Evolutionary conservation across 1,284 basidiomycete genomes (phyloP).

Genomic region (Austroboletus novae-zelandiae): DNA sequence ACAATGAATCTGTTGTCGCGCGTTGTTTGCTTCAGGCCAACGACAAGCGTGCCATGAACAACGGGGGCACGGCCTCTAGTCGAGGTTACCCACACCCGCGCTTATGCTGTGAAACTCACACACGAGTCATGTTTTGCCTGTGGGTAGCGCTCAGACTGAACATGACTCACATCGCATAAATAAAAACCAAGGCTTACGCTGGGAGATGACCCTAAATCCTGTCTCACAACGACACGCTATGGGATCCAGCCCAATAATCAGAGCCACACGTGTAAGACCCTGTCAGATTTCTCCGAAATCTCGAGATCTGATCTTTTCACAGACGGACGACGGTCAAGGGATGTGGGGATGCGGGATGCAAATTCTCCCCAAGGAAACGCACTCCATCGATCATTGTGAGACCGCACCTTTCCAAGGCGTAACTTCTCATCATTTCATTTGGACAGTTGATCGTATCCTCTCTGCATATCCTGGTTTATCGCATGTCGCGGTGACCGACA

Average conservation of each 20-base stretch:
- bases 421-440: neutral
- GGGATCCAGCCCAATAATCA: slow-evolving; percentile 13
- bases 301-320: neutral
- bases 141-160: neutral
- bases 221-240: slow-evolving; percentile 34
- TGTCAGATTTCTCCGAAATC: neutral
- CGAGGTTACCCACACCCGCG: no score
- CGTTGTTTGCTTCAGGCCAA: no score
- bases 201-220: neutral
- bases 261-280: neutral
- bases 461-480: slow-evolving; percentile 8
- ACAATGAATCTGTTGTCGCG: no score
- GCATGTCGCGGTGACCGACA: slow-evolving; percentile 4
- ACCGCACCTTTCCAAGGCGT: neutral
- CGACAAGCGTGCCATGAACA: no score
- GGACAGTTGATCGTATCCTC: slow-evolving; percentile 1
- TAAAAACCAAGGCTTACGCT: neutral
- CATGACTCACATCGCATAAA: neutral
- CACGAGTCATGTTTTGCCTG: neutral
- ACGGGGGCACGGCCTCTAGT: neutral
- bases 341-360: neutral
- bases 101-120: neutral
- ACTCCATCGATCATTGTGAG: slow-evolving; percentile 1
- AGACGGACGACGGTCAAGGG: slow-evolving; percentile 1
- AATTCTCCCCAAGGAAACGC: neutral